Evolutionary conservation across 306 rosid species (phyloP).

Genomic region (Pueraria montana): DNA sequence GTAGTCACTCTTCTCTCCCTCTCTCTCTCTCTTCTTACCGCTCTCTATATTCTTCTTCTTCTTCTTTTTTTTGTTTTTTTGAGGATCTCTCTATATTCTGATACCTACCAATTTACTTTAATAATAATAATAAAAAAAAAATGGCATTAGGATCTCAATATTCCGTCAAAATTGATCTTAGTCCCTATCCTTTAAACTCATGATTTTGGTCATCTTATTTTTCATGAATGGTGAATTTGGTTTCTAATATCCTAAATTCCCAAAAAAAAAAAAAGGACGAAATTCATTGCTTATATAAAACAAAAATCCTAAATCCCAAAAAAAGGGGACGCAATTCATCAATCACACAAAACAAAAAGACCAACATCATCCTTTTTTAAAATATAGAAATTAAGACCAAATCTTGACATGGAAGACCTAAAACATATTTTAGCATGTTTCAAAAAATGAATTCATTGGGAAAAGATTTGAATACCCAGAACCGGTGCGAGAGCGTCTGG

Average conservation of each 20-base stretch:
- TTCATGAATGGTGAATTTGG: neutral
- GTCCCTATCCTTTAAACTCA: neutral
- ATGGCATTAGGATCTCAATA: neutral
- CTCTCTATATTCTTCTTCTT: neutral
- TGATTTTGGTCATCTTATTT: neutral
- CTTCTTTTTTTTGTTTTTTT: too few species aligned
- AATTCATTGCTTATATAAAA: neutral
- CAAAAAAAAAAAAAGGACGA: neutral
- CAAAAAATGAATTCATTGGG: too few species aligned
- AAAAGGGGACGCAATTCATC: neutral
- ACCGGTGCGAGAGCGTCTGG: conserved; percentile 51
- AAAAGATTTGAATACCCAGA: conserved; percentile 50
- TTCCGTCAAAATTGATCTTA: neutral
- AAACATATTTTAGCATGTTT: neutral
- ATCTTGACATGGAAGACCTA: neutral
- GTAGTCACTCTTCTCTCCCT: neutral
- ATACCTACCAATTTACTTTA: neutral
- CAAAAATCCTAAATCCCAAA: neutral
- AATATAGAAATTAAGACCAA: neutral
- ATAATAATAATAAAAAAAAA: neutral
- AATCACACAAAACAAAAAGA: neutral
- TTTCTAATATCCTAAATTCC: neutral
- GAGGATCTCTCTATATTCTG: neutral
- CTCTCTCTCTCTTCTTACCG: neutral
- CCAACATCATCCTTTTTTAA: neutral